Conservation (phyloP, 75 land plant genomes). For the Sequoiadendron giganteum region DNA sequence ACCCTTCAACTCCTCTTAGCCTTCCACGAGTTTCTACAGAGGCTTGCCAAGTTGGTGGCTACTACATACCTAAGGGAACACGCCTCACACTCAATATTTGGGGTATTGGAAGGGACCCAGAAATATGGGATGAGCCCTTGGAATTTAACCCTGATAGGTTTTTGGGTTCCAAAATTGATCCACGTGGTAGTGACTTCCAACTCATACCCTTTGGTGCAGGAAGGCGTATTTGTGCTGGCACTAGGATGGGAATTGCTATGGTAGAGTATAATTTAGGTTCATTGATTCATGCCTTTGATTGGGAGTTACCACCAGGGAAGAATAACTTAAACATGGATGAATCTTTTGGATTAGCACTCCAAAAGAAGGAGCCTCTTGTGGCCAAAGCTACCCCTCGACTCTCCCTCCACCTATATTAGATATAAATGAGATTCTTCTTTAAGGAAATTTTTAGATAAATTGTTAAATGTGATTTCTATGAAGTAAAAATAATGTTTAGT, state of each 20-base stretch:
- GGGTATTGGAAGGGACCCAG: constrained; percentile 26
- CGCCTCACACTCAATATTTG: constrained; percentile 23
- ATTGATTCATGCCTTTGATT: constrained; percentile 18
- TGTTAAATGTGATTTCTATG: no score
- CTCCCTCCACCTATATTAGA: not conserved
- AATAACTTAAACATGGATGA: constrained; percentile 12
- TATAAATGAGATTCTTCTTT: not conserved
- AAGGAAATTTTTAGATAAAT: no score
- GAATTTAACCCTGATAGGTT: constrained; percentile 26
- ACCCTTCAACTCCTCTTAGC: constrained; percentile 41
- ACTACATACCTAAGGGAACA: constrained; percentile 34
- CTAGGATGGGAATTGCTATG: not conserved
- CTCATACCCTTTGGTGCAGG: constrained; percentile 26
- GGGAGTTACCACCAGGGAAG: constrained; percentile 9
- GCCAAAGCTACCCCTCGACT: not conserved
- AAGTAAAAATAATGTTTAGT: no score
- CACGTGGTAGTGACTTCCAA: constrained; percentile 21
- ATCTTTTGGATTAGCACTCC: constrained; percentile 8
- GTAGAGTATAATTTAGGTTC: constrained; percentile 9
- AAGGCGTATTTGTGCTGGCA: constrained; percentile 25
- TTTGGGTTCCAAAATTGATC: not conserved
- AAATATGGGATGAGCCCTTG: constrained; percentile 14
- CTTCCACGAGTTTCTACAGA: constrained; percentile 26
- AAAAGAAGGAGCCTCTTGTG: not conserved
- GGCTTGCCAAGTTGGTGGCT: constrained; percentile 29